phyloP scores from a whole-genome alignment of 164 flowering plant species.

The Annona cherimola region DNA sequence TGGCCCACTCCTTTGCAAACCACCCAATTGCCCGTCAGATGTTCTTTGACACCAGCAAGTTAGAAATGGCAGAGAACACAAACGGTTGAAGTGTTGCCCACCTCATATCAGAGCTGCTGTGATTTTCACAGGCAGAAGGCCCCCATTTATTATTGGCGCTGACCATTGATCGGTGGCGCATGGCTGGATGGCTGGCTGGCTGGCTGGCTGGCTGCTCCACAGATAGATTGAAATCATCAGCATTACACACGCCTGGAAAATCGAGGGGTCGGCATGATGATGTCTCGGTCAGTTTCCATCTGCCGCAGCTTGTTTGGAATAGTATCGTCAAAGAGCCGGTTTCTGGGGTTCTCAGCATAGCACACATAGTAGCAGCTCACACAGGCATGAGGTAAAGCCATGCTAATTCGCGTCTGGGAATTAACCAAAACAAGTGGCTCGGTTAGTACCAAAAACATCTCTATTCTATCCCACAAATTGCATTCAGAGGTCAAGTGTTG shows the following conservation, averaged over 20 bases:
- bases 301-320: conserved; percentile 39
- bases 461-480: too few relatives aligned
- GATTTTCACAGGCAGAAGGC: too few relatives aligned
- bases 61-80: too few relatives aligned
- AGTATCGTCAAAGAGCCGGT: conserved; percentile 52
- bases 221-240: not conserved
- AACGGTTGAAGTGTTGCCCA: not conserved
- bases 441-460: too few relatives aligned
- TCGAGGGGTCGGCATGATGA: conserved; percentile 59
- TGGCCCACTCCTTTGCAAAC: not conserved
- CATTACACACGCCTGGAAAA: conserved; percentile 30
- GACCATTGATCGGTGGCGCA: too few relatives aligned
- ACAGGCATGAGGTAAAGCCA: conserved; percentile 95
- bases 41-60: too few relatives aligned
- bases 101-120: not conserved
- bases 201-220: not conserved
- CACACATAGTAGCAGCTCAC: conserved; percentile 86
- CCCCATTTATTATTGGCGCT: too few relatives aligned
- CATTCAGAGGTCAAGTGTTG: too few relatives aligned
- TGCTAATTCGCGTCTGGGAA: conserved; percentile 76
- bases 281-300: conserved; percentile 44
- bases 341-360: conserved; percentile 69
- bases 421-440: not conserved
- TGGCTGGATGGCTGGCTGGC: too few relatives aligned
- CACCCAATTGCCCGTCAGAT: not conserved